Conservation (phyloP, 352 stramenopile species). For the Thalassiosira delicatula region DNA sequence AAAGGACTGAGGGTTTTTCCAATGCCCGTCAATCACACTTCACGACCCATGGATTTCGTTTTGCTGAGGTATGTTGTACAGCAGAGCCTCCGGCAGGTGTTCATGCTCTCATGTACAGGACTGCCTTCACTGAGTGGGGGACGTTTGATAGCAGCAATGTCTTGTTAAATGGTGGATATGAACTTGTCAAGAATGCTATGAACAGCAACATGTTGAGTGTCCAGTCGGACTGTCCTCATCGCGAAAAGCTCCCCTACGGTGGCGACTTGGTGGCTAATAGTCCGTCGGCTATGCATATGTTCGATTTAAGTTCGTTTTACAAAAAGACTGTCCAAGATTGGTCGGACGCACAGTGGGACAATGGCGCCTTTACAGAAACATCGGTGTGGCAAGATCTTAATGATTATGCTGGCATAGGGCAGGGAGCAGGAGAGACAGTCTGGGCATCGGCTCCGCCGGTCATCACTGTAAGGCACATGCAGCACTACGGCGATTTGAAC, state of each 20-base stretch:
- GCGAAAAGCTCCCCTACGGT: slow-evolving; percentile 66
- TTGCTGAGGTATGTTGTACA: slow-evolving; percentile 57
- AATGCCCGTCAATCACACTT: slow-evolving; percentile 52
- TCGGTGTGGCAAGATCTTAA: slow-evolving; percentile 50
- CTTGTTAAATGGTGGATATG: slow-evolving; percentile 52
- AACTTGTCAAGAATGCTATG: slow-evolving; percentile 55
- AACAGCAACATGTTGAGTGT: slow-evolving; percentile 63
- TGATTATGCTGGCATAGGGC: slow-evolving; percentile 45
- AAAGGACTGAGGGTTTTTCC: slow-evolving; percentile 2
- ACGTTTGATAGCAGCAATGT: slow-evolving; percentile 55
- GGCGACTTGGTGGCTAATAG: slow-evolving; percentile 55
- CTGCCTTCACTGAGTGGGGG: slow-evolving; percentile 50
- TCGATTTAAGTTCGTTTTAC: slow-evolving; percentile 63
- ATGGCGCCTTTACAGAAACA: slow-evolving; percentile 51
- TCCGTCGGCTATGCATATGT: slow-evolving; percentile 52
- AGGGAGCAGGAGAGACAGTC: slow-evolving; percentile 50
- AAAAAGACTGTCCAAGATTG: slow-evolving; percentile 57
- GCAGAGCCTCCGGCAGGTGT: slow-evolving; percentile 32
- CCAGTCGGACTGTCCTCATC: slow-evolving; percentile 66
- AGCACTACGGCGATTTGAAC: slow-evolving; percentile 54
- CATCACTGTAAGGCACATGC: slow-evolving; percentile 46
- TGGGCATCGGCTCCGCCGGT: slow-evolving; percentile 51
- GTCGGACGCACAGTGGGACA: slow-evolving; percentile 49
- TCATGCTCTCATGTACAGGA: slow-evolving; percentile 48
- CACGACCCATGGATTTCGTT: slow-evolving; percentile 54